Evolutionary conservation across 805 yeast species (phyloP), one percentile per base, ranked within the genome.

Genomic region (Suhomyces vadensis): DNA sequence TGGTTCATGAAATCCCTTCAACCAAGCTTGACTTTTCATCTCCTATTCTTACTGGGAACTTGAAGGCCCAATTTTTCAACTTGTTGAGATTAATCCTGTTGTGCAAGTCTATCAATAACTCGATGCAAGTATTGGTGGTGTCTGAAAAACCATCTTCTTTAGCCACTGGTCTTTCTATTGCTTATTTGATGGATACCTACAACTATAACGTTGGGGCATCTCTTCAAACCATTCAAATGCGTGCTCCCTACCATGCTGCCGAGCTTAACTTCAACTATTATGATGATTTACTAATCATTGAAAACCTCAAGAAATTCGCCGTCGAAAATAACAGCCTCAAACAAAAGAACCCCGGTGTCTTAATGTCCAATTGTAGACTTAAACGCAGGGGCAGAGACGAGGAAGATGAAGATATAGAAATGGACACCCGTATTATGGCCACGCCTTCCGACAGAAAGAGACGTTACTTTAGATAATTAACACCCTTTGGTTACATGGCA

Each of bases 141-240:
- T 54, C 69, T n/a, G 66, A 61, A 26, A 55, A 57, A 25, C 45
- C 47, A 25, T 48, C 50, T 33, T 51, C 48, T 39, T 44, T 62
- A 17, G 59, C 72, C 21, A 67, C 67, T 3, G 64, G 67, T 9
- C 52, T 71, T 40, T 49, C 64, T 5, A 58, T 67, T 17, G 64
- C 71, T 35, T 67, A 64, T 43, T 56, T 69, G 48, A 71, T 71
- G 75, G 76, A 71, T 51, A 54, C 50, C 41, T 71, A 71, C 49
- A 58, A 59, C 44, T 67, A 60, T 45, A 64, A 71, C 46, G 55
- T 67, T 24, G 56, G 52, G 21, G 57, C 65, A 7, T 55, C 71
- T 39, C 57, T 60, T 43, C 52, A 55, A 39, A 47, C 57, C 29
- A 43, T 71, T 26, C 50, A 50, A 20, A 38, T 46, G 33, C 49